Percentiles rank a stretch among this genome's conserved stretches.
These are phyloP conservation scores for Diaporthe sp. DNA, from an alignment of 2,329 filamentous ascomycete genomes.

Conservation along the genomic window DNA sequence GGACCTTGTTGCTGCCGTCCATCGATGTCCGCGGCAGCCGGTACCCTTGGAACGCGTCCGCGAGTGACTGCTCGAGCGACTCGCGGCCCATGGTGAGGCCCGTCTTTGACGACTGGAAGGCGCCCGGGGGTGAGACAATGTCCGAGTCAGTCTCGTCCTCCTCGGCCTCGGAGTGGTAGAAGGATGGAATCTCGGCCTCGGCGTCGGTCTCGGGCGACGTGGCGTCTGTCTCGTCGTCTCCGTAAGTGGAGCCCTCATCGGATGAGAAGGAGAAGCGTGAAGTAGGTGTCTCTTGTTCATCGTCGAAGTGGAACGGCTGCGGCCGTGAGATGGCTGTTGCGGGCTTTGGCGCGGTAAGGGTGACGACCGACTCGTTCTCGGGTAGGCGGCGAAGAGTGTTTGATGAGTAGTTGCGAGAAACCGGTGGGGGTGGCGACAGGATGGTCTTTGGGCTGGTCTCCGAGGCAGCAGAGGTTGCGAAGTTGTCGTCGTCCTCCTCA, in stretches of 20 bases:
- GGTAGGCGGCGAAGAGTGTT: conserved; percentile 42
- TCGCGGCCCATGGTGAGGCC: conserved; percentile 40
- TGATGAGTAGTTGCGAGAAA: conserved; percentile 55
- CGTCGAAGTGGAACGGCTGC: conserved; percentile 41
- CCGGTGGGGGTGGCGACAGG: conserved; percentile 66
- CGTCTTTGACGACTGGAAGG: conserved; percentile 49
- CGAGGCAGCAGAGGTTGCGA: conserved; percentile 66
- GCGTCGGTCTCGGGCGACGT: conserved; percentile 56
- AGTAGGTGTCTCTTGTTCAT: conserved; percentile 46
- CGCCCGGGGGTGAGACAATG: conserved; percentile 52
- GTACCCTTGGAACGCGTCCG: conserved; percentile 57
- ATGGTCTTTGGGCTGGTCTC: conserved; percentile 61
- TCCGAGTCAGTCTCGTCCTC: conserved; percentile 59
- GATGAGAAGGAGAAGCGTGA: conserved; percentile 50
- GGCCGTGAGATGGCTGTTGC: conserved; percentile 37
- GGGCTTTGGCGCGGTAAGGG: conserved; percentile 35
- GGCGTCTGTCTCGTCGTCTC: conserved; percentile 43
- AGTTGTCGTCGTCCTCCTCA: conserved; percentile 72
- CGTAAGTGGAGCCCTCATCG: conserved; percentile 50
- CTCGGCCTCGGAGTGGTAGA: conserved; percentile 58
- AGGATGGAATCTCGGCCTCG: conserved; percentile 59
- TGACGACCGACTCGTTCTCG: conserved; percentile 43
- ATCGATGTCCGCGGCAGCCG: conserved; percentile 58
- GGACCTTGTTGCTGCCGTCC: conserved; percentile 37
- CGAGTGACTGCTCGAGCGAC: conserved; percentile 46